Evolutionary conservation across 2,329 filamentous ascomycete species (phyloP).

Genomic region (Ploettnerulaceae sp.): DNA sequence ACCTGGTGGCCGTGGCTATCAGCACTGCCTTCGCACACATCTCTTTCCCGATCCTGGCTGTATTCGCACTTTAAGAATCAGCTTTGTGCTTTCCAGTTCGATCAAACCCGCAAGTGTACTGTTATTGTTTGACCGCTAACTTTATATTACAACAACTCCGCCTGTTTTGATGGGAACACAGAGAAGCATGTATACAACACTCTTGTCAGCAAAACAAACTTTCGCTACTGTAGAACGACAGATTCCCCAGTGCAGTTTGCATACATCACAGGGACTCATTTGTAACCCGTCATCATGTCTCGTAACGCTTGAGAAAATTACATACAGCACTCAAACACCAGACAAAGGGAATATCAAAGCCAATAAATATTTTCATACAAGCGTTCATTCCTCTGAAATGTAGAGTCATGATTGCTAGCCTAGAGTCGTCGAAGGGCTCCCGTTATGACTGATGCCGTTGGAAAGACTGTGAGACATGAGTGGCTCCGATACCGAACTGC

Average conservation of each 20-base stretch:
- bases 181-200: background rate
- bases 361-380: background rate
- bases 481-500: slow-evolving; percentile 13
- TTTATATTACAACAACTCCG: background rate
- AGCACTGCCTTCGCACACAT: too few relatives aligned
- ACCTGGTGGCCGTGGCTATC: too few relatives aligned
- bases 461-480: slow-evolving; percentile 6
- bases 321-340: background rate
- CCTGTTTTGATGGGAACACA: background rate
- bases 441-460: slow-evolving; percentile 9
- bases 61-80: too few relatives aligned
- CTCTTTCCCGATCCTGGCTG: too few relatives aligned
- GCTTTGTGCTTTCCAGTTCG: too few relatives aligned
- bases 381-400: background rate
- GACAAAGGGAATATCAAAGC: background rate
- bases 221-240: background rate
- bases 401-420: background rate
- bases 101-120: too few relatives aligned
- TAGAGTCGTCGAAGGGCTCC: slow-evolving; percentile 2
- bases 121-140: background rate
- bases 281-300: background rate
- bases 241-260: background rate
- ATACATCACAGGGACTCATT: background rate
- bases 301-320: background rate
- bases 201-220: background rate